Evolutionary conservation across 2,329 filamentous ascomycete species (phyloP).

Genomic region (Cladosporium sp.): DNA sequence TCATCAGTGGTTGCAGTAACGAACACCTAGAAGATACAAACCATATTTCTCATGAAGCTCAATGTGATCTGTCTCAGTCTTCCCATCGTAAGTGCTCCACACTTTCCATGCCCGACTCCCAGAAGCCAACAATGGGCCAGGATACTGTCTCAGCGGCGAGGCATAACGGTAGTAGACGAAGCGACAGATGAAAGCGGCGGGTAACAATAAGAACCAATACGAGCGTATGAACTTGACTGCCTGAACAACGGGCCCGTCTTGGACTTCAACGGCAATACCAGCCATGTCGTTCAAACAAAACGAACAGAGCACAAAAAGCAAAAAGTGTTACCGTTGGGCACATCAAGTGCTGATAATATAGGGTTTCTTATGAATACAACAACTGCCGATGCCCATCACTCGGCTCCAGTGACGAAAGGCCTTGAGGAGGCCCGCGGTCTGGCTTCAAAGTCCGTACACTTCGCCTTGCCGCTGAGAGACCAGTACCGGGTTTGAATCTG

Average conservation of each 20-base stretch:
- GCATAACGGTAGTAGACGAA: slow-evolving; percentile 35
- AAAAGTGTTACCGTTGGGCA: neutral
- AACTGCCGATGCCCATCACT: neutral
- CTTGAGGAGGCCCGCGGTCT: too few relatives aligned
- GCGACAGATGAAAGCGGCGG: slow-evolving; percentile 32
- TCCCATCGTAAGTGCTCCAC: slow-evolving; percentile 16
- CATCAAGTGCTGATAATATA: neutral
- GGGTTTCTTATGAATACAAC: neutral
- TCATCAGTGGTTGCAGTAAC: neutral
- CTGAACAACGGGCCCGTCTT: slow-evolving; percentile 25
- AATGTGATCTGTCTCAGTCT: slow-evolving; percentile 56
- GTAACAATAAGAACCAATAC: slow-evolving; percentile 31
- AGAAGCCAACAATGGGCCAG: slow-evolving; percentile 35
- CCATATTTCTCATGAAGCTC: slow-evolving; percentile 71
- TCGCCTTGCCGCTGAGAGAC: too few relatives aligned
- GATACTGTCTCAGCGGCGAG: slow-evolving; percentile 34
- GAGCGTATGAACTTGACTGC: slow-evolving; percentile 23
- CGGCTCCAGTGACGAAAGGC: neutral
- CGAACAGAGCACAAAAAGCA: neutral
- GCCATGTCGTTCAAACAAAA: slow-evolving; percentile 23
- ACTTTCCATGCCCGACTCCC: slow-evolving; percentile 37
- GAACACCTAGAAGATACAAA: slow-evolving; percentile 41
- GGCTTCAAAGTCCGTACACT: too few relatives aligned
- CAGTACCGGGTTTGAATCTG: neutral
- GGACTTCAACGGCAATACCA: slow-evolving; percentile 11